phyloP scores from a whole-genome alignment of 257 asterid species.

The Coffea eugenioides region DNA sequence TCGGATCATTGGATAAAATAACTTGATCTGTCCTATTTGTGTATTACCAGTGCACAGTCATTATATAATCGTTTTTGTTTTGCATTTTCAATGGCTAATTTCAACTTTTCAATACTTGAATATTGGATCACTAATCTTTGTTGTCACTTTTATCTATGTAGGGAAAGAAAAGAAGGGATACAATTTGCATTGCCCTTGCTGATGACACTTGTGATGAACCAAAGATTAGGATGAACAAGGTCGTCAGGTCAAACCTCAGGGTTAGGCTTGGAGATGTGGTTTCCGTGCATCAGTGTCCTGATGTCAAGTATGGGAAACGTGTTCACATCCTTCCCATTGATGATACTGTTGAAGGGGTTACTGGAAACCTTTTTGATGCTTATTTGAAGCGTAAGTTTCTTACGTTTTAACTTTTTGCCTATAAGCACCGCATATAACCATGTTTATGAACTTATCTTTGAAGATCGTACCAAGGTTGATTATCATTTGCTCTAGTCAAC shows the following conservation, averaged over 20 bases:
- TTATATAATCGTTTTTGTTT: background rate
- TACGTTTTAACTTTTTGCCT: background rate
- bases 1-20: background rate
- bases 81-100: background rate
- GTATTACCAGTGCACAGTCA: background rate
- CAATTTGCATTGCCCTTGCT: constrained; percentile 73
- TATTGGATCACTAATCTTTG: background rate
- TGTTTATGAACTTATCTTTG: background rate
- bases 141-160: constrained; percentile 13
- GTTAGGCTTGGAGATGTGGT: constrained; percentile 88
- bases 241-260: constrained; percentile 72
- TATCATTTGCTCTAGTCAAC: background rate
- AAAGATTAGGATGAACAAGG: constrained; percentile 81
- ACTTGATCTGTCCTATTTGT: background rate
- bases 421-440: background rate
- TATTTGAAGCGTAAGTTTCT: constrained; percentile 62
- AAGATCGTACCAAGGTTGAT: background rate
- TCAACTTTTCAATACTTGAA: background rate
- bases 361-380: constrained; percentile 76
- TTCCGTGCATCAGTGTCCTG: constrained; percentile 85
- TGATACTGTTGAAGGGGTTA: constrained; percentile 73
- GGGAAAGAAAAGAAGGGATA: constrained; percentile 83
- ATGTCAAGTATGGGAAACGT: constrained; percentile 82
- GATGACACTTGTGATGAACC: constrained; percentile 76
- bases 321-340: constrained; percentile 83